Evolutionary conservation across 805 yeast genomes (phyloP).

Genomic region (Lachancea sp.): DNA sequence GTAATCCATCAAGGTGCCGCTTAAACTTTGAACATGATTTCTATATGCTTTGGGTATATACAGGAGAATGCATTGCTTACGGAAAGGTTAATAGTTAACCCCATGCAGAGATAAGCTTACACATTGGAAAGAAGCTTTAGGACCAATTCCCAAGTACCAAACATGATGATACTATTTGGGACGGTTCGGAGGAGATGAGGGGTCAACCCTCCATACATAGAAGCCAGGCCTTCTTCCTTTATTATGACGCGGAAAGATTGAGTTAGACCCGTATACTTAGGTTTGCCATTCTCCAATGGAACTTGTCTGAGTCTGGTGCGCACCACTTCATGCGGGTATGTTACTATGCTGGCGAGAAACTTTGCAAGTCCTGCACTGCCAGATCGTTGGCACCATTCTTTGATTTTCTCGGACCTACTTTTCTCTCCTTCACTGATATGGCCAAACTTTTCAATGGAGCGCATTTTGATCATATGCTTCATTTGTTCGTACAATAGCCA

Average conservation of each 20-base stretch:
- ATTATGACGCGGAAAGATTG: conserved; percentile 83
- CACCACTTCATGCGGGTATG: conserved; percentile 96
- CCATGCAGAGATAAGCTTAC: neutral
- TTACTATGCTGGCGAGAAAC: conserved; percentile 81
- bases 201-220: conserved; percentile 96
- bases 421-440: conserved; percentile 32
- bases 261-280: conserved; percentile 82
- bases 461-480: conserved; percentile 61
- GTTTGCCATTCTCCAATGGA: conserved; percentile 70
- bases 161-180: conserved; percentile 97
- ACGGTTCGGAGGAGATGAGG: conserved; percentile 96
- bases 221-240: conserved; percentile 85
- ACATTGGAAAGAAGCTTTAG: conserved; percentile 46
- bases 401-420: conserved; percentile 51
- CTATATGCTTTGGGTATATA: conserved; percentile 9
- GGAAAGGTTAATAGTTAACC: neutral
- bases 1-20: conserved; percentile 41
- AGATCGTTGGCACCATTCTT: conserved; percentile 92
- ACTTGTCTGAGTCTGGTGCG: conserved; percentile 95
- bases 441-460: conserved; percentile 36
- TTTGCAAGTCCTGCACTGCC: conserved; percentile 98
- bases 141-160: conserved; percentile 95
- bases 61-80: conserved; percentile 8
- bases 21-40: neutral
- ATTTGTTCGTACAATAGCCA: conserved; percentile 97